Conservation (phyloP, 2,329 filamentous ascomycete species). For the Mollisiaceae sp. region DNA sequence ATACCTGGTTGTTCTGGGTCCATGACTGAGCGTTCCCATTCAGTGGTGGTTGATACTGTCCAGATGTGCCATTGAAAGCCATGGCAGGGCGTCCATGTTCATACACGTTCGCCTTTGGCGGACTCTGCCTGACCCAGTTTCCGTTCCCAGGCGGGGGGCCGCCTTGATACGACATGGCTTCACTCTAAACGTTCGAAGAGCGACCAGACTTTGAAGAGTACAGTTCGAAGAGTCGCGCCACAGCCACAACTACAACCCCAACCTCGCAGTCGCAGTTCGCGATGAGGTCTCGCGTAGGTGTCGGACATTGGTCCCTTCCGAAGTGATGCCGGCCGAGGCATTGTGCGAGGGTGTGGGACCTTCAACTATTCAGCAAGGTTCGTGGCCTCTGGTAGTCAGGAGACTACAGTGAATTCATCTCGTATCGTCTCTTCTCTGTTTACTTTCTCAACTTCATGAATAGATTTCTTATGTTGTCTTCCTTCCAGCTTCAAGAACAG, state of each 20-base stretch:
- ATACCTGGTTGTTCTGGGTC: conserved; percentile 28
- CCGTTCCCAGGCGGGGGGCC: conserved; percentile 32
- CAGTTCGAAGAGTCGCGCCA: not conserved
- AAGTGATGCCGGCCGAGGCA: not conserved
- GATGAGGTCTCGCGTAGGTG: conserved; percentile 10
- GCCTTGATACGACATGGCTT: conserved; percentile 32
- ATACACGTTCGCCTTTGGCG: conserved; percentile 30
- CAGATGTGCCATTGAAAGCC: too few relatives aligned
- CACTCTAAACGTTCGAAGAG: not conserved
- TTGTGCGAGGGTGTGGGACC: not conserved
- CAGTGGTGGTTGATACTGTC: conserved; percentile 21
- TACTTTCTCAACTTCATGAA: not conserved
- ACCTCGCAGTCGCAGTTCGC: not conserved
- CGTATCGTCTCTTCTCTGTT: not conserved
- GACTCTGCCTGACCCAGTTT: conserved; percentile 35
- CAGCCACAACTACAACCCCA: not conserved
- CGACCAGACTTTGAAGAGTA: not conserved
- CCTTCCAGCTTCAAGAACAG: not conserved
- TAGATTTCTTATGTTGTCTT: not conserved
- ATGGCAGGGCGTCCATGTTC: not conserved
- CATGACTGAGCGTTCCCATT: conserved; percentile 23
- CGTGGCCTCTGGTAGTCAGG: not conserved
- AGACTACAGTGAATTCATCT: not conserved
- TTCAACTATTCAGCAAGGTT: conserved; percentile 1
- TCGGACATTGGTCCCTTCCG: not conserved